Base-by-base conservation (phyloP, 129 eudicot genomes). In the Rutidosis leptorrhynchoides region DNA sequence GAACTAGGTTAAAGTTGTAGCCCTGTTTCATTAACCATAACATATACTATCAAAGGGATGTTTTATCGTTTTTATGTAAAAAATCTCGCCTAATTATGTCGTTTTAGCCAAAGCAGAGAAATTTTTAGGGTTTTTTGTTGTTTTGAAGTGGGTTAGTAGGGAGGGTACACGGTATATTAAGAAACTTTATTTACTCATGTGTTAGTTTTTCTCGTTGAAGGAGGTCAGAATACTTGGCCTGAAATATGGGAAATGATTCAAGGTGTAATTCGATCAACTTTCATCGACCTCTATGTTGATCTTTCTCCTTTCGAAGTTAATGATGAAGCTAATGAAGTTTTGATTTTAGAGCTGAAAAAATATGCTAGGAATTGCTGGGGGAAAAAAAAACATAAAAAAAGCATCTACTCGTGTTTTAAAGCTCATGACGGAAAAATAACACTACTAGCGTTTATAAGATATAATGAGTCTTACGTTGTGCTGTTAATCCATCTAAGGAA, bases 1-100 rank as follows among this genome's bases (percentile, higher is more conserved):
- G 81, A 70, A 58, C 66, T 64, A 93, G 99, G 96, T 93, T 73
- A 92, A 93, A 82, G 96, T 93, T 63, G 90, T 88, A 35, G 99
- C 99, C 53, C 96, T 93, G 19, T 80, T 35, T 32, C 25, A 9
- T 15, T 3, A n/a, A n/a, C n/a, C n/a, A n/a, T n/a, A n/a, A n/a
- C n/a, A n/a, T n/a, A n/a, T n/a, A n/a, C n/a, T n/a, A n/a, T n/a
- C n/a, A n/a, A n/a, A n/a, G n/a, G n/a, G n/a, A n/a, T n/a, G n/a
- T n/a, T n/a, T n/a, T n/a, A n/a, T n/a, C n/a, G n/a, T n/a, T n/a
- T n/a, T n/a, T n/a, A n/a, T n/a, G n/a, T n/a, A n/a, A n/a, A n/a
- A n/a, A n/a, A n/a, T n/a, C n/a, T n/a, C n/a, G n/a, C n/a, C n/a
- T n/a, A n/a, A n/a, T n/a, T n/a, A n/a, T n/a, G n/a, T n/a, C n/a